A percentile compares a stretch with the other conserved stretches of the same genome.
phyloP scores from a whole-genome alignment of 2,329 filamentous ascomycete genomes.

The Colletotrichum siamense region DNA sequence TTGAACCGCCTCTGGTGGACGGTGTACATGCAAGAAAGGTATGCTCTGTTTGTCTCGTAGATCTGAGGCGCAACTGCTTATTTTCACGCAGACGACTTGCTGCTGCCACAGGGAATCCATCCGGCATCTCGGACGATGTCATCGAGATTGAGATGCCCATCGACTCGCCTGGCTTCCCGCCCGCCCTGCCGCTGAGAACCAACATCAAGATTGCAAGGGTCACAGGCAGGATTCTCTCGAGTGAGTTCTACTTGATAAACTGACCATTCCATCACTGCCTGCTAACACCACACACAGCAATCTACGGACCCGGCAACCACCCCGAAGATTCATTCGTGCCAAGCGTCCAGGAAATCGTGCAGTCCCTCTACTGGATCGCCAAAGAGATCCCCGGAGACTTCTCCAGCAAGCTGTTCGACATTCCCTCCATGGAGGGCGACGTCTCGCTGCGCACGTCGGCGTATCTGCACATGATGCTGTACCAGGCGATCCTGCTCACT shows the following conservation, averaged over 20 bases:
- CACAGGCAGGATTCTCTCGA: conserved; percentile 4
- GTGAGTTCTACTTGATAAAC: background rate
- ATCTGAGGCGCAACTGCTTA: fast-evolving
- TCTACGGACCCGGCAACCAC: conserved; percentile 34
- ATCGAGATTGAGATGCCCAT: conserved; percentile 7
- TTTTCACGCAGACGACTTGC: conserved; percentile 7
- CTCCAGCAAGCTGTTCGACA: conserved; percentile 26
- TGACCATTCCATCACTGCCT: background rate
- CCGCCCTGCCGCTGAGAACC: background rate
- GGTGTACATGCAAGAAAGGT: conserved; percentile 24
- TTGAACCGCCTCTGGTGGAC: conserved; percentile 23
- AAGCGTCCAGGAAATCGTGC: conserved; percentile 35
- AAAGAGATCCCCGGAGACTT: conserved; percentile 24
- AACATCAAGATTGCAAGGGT: conserved; percentile 17
- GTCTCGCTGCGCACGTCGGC: conserved; percentile 34
- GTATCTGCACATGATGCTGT: conserved; percentile 36
- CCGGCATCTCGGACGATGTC: conserved; percentile 7
- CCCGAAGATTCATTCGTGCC: conserved; percentile 34
- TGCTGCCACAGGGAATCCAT: conserved; percentile 11
- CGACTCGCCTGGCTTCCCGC: background rate
- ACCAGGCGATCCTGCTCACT: conserved; percentile 30
- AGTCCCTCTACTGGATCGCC: conserved; percentile 24
- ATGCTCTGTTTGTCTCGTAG: no score
- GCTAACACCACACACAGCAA: conserved; percentile 25
- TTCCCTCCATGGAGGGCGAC: conserved; percentile 17